Evolutionary conservation across 192 early-diverging fungal genomes (phyloP).

Genomic region (Gigaspora rosea): DNA sequence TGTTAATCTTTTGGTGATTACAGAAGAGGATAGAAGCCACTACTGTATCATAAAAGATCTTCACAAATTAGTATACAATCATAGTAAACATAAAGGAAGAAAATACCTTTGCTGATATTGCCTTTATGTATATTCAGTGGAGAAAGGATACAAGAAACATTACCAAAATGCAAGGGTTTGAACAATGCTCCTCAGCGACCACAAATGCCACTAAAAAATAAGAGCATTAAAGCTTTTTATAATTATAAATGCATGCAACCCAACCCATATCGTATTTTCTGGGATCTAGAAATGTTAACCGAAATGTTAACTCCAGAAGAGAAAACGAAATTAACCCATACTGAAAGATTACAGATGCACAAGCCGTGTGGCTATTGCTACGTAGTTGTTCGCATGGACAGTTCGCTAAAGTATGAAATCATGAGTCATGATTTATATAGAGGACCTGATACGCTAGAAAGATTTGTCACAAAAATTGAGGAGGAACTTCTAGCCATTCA

Average conservation of each 20-base stretch:
- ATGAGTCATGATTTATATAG: conserved; percentile 14
- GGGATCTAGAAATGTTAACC: conserved; percentile 1
- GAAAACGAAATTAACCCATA: conserved; percentile 2
- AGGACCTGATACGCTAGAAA: neutral
- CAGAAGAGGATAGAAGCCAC: neutral
- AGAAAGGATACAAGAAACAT: conserved; percentile 4
- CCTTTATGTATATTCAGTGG: conserved; percentile 10
- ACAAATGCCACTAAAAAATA: neutral
- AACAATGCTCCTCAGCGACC: conserved; percentile 3
- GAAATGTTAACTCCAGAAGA: conserved; percentile 4
- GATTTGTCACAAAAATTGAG: neutral
- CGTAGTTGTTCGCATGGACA: conserved; percentile 2
- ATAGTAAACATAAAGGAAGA: conserved; percentile 17
- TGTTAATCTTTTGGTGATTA: neutral
- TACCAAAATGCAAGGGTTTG: conserved; percentile 1
- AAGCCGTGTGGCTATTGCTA: conserved; percentile 12
- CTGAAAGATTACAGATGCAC: conserved; percentile 19
- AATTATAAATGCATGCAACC: conserved; percentile 22
- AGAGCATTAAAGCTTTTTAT: conserved; percentile 1
- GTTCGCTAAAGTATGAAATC: neutral
- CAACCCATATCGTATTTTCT: conserved; percentile 18
- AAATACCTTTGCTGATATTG: conserved; percentile 12
- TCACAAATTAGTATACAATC: neutral
- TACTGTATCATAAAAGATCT: conserved; percentile 12
- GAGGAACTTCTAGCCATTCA: neutral